Percentiles rank a stretch among this genome's conserved stretches.
Evolutionary conservation across 1,284 basidiomycete species (phyloP).

Genomic region (Boletus smithii): DNA sequence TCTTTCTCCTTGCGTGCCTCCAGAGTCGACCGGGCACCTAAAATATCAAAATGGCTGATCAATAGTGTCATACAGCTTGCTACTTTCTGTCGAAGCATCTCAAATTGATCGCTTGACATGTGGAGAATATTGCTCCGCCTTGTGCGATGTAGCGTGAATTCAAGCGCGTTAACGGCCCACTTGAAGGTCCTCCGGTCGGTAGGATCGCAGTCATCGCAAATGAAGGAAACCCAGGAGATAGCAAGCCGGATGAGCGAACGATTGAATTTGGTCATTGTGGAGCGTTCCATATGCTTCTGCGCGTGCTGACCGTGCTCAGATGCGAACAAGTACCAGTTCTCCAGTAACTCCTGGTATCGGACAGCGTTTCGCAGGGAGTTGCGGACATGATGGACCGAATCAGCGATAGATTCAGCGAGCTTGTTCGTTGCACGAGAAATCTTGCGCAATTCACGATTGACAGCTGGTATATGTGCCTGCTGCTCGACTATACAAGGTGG

Average conservation of each 20-base stretch:
- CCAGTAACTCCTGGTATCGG: constrained; percentile 83
- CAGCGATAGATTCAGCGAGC: constrained; percentile 90
- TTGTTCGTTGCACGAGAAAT: constrained; percentile 87
- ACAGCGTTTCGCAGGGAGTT: constrained; percentile 58
- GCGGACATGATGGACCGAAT: constrained; percentile 83
- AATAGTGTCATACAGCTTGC: constrained; percentile 95
- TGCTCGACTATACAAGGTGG: constrained; percentile 73
- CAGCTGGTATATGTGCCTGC: constrained; percentile 87
- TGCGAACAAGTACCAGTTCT: constrained; percentile 97
- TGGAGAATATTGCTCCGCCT: constrained; percentile 90
- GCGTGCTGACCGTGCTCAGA: constrained; percentile 91
- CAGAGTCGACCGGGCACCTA: constrained; percentile 85
- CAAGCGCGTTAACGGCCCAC: constrained; percentile 96
- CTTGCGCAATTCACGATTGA: constrained; percentile 89
- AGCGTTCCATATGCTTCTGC: constrained; percentile 81
- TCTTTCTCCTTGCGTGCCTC: constrained; percentile 91
- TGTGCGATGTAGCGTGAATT: constrained; percentile 91
- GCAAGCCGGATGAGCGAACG: constrained; percentile 82
- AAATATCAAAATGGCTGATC: constrained; percentile 96
- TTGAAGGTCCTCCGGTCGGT: constrained; percentile 96
- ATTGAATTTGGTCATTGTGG: constrained; percentile 73
- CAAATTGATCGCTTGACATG: constrained; percentile 85
- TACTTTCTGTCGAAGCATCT: constrained; percentile 86
- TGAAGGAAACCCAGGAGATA: constrained; percentile 97
- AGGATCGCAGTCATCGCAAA: constrained; percentile 96